phyloP scores from a whole-genome alignment of 75 land plant species.

The Pinus taeda region DNA sequence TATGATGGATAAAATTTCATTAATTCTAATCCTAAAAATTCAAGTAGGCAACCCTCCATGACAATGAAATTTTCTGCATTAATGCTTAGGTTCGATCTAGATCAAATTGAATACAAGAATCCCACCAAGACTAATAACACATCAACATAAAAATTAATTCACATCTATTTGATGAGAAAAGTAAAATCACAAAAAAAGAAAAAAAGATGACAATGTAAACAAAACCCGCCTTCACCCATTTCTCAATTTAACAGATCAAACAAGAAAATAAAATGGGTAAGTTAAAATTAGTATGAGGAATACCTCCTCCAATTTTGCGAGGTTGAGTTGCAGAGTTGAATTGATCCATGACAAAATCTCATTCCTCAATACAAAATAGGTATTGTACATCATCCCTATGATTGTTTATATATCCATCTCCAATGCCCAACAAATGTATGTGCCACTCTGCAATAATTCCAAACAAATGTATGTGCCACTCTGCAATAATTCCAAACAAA shows the following conservation, averaged over 20 bases:
- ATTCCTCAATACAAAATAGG: constrained; percentile 66
- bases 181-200: too few relatives aligned
- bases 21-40: neutral
- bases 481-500: neutral
- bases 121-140: neutral
- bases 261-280: constrained; percentile 15
- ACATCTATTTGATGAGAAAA: neutral
- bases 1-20: neutral
- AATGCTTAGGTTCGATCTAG: neutral
- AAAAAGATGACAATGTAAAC: neutral
- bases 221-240: neutral
- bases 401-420: constrained; percentile 14
- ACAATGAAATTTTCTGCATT: neutral
- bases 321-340: constrained; percentile 59
- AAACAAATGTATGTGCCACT: too few relatives aligned
- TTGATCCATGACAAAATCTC: constrained; percentile 75
- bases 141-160: neutral
- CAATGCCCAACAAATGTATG: neutral
- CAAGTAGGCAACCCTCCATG: neutral
- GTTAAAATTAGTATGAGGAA: neutral
- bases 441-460: too few relatives aligned
- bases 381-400: constrained; percentile 55
- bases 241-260: neutral
- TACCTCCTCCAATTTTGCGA: constrained; percentile 69
- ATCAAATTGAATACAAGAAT: neutral